These are phyloP conservation scores for Auriscalpium vulgare DNA, from an alignment of 768 basidiomycete species.

Conservation along the genomic window DNA sequence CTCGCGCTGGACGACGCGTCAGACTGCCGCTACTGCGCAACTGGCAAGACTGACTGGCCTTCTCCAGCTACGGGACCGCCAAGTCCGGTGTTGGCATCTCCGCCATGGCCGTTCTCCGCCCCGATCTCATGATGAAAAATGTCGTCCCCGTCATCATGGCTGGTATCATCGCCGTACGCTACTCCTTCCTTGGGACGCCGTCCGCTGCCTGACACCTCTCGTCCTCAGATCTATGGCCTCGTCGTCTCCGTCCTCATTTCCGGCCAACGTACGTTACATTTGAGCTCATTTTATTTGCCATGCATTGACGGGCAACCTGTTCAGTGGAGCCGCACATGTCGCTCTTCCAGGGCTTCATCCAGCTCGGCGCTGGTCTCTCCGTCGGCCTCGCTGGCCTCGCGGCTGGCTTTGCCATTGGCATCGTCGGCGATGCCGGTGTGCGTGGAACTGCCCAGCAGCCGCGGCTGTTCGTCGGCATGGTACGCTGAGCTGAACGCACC, in stretches of 20 bases:
- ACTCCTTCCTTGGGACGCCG: background rate
- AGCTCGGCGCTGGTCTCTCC: conserved; percentile 88
- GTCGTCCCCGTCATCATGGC: conserved; percentile 95
- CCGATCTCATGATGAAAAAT: conserved; percentile 84
- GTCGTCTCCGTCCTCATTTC: conserved; percentile 98
- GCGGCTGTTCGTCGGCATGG: conserved; percentile 91
- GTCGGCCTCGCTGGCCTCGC: conserved; percentile 93
- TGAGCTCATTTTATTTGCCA: background rate
- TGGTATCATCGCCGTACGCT: conserved; percentile 92
- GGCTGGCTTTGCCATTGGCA: conserved; percentile 96
- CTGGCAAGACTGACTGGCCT: background rate
- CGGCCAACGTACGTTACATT: conserved; percentile 53
- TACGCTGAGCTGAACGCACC: conserved; percentile 22
- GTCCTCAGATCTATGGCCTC: conserved; percentile 59
- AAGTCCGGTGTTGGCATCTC: conserved; percentile 98
- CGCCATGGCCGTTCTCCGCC: conserved; percentile 90
- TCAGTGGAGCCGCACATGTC: conserved; percentile 26
- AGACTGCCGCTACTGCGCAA: background rate
- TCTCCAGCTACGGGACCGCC: conserved; percentile 87
- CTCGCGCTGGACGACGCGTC: background rate
- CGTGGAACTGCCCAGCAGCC: conserved; percentile 97
- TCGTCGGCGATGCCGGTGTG: conserved; percentile 91
- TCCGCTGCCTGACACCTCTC: background rate
- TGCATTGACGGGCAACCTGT: background rate
- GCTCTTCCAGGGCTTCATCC: conserved; percentile 88